Base-by-base conservation (phyloP, 768 basidiomycete genomes). In the Rhizopogon salebrosus region DNA sequence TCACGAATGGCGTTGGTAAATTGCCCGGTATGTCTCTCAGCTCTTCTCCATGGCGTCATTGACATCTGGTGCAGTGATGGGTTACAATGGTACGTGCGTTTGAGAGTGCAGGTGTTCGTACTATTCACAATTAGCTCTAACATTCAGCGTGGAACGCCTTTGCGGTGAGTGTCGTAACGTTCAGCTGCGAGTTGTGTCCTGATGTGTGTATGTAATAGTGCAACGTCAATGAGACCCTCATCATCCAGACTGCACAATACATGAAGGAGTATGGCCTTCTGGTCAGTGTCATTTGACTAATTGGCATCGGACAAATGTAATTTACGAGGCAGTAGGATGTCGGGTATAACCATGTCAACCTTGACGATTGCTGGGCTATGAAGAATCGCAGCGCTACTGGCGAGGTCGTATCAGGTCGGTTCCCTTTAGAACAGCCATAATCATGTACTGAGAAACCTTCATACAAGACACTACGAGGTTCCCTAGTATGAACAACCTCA, bases 331-430 rank as follows among this genome's bases (percentile, higher is more conserved):
- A 24, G 31, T 50, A 83, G 80, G 78, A 80, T 50, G 71, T 70
- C 45, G 84, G 84, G 0, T 85, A 84, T 61, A 73, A 74, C 45
- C 71, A 80, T 49, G 70, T 85, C 54, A 84, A 83, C 52, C 64
- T 85, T 39, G 84, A 85, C 54, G 84, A 85, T 53, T 85, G 84
- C 57, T 85, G 80, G 63, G 76, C 82, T 1, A 75, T 77, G 64
- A 81, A 77, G 64, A 64, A 78, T 42, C 74, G 84, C 39, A 79
- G 64, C 49, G 59, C 72, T 3, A 62, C 68, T 4, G 84, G 84
- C 3, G 71, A 80, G 57, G 74, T 85, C 22, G 70, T 82, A 45
- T 80, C 79, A 23, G 76, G 82, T 81, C 24, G 13, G 75, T 61
- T 24, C n/a, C 35, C 9, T 23, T 51, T 8, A n/a, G 22, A 16